Conservation (phyloP, 2,329 filamentous ascomycete species). For the Verticillium tricorpus region DNA sequence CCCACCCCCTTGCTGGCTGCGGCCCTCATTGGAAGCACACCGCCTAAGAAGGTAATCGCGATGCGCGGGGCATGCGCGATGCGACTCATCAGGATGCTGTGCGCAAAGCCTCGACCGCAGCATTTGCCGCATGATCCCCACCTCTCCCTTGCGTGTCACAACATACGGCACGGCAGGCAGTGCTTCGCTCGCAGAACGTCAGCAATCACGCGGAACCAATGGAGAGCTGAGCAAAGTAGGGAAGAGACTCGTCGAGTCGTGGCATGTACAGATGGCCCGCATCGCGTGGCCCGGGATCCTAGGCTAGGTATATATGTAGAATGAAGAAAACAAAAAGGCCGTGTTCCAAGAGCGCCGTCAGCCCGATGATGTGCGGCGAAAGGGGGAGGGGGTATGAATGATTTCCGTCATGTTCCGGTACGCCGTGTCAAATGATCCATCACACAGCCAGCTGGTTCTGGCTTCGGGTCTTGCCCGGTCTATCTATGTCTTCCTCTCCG, state of each 20-base stretch:
- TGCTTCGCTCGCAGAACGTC: no score
- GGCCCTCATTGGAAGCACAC: no score
- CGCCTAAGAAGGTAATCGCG: no score
- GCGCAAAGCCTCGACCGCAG: no score
- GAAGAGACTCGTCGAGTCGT: neutral
- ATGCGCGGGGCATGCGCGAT: no score
- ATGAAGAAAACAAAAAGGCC: neutral
- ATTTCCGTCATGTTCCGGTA: neutral
- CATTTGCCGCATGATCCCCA: no score
- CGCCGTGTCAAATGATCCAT: neutral
- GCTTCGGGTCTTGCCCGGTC: neutral
- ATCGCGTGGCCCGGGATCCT: neutral
- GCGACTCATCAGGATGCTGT: no score
- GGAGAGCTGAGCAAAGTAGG: neutral
- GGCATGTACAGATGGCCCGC: neutral
- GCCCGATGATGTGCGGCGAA: neutral
- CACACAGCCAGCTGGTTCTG: slow-evolving; percentile 1
- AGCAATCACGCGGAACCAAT: neutral
- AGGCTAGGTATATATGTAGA: neutral
- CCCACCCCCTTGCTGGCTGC: no score
- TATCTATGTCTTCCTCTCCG: neutral
- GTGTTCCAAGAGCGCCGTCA: neutral
- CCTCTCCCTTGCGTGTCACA: no score
- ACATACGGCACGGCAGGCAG: no score
- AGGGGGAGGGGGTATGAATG: neutral